Evolutionary conservation across 1,284 basidiomycete genomes (phyloP).

Genomic region (Bjerkandera adusta): DNA sequence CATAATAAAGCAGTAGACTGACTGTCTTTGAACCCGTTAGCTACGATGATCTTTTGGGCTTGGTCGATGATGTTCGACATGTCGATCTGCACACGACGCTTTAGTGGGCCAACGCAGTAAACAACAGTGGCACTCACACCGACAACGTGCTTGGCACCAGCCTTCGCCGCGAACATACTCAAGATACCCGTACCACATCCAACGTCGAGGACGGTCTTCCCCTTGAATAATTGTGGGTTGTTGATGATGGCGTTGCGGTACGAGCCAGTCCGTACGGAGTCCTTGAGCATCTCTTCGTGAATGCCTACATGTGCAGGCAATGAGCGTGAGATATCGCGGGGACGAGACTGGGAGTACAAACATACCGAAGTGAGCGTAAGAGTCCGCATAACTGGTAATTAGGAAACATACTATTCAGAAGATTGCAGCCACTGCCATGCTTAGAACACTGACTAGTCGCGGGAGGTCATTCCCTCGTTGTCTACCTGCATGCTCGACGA

Average conservation of each 20-base stretch:
- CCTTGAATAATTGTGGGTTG: conserved; percentile 96
- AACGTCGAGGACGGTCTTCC: conserved; percentile 92
- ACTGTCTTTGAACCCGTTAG: conserved; percentile 96
- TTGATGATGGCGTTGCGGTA: conserved; percentile 96
- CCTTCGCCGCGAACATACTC: conserved; percentile 98
- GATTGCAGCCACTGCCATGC: conserved; percentile 1
- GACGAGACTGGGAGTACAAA: conserved; percentile 4
- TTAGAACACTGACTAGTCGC: conserved; percentile 70
- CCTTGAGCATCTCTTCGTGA: conserved; percentile 99
- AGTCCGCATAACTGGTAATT: conserved; percentile 75
- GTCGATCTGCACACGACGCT: conserved; percentile 86
- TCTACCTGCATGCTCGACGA: conserved; percentile 33
- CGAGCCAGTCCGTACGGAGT: conserved; percentile 91
- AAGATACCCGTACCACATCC: conserved; percentile 99
- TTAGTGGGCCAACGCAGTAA: conserved; percentile 1
- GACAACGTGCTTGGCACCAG: conserved; percentile 95
- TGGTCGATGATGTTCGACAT: conserved; percentile 99
- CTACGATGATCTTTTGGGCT: conserved; percentile 94
- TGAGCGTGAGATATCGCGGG: background rate
- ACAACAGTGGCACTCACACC: conserved; percentile 55
- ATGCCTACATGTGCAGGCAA: conserved; percentile 60
- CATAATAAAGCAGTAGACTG: conserved; percentile 32
- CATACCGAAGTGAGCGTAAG: conserved; percentile 93
- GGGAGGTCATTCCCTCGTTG: conserved; percentile 62
- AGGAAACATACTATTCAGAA: conserved; percentile 18